Evolutionary conservation across 78 protist genomes (phyloP).

Genomic region (Dictyostelium citrinum): DNA sequence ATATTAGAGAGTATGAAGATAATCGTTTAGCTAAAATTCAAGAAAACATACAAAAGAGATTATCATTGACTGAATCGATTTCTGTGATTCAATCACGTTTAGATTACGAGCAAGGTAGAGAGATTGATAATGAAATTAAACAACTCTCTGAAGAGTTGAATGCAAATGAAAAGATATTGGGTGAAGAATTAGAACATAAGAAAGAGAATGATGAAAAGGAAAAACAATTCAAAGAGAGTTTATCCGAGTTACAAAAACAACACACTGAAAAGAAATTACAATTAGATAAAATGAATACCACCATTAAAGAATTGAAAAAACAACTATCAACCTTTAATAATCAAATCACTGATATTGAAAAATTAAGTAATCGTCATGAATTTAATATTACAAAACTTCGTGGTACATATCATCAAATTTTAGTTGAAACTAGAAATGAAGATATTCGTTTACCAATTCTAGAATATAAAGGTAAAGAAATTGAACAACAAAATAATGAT

Average conservation of each 20-base stretch:
- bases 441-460: slow-evolving; percentile 30
- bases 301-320: slow-evolving; percentile 8
- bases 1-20: slow-evolving; percentile 88
- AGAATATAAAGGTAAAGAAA: not conserved
- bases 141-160: not conserved
- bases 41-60: not conserved
- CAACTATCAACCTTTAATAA: not conserved
- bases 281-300: slow-evolving; percentile 3
- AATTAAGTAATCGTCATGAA: not conserved
- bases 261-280: not conserved
- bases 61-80: slow-evolving; percentile 6
- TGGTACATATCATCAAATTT: slow-evolving; percentile 2
- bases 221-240: not conserved
- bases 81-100: slow-evolving; percentile 33
- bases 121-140: not conserved
- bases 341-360: not conserved
- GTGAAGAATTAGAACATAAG: not conserved
- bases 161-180: not conserved
- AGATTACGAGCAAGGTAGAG: slow-evolving; percentile 12
- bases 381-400: not conserved
- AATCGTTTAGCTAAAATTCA: not conserved
- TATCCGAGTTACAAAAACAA: not conserved
- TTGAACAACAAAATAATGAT: not conserved
- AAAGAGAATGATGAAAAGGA: not conserved
- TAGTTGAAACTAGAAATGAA: slow-evolving; percentile 32